A percentile compares a stretch with the other conserved stretches of the same genome.
Conservation (phyloP, 1,284 basidiomycete genomes). For the Puccinia novopanici region DNA sequence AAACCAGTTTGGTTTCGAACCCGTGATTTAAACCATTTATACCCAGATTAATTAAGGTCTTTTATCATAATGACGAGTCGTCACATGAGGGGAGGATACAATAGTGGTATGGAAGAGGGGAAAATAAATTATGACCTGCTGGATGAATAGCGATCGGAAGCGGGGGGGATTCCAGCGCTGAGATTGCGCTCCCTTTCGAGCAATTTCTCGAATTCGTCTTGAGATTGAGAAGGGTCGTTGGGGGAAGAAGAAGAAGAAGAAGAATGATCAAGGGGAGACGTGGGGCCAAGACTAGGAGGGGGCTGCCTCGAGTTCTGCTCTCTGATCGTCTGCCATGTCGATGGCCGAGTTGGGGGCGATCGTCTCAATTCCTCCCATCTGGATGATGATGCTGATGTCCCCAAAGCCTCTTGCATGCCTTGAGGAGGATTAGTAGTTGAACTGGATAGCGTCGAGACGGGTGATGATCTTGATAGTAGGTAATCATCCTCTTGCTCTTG, state of each 20-base stretch:
- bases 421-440: background rate
- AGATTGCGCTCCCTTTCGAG: constrained; percentile 13
- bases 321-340: constrained; percentile 35
- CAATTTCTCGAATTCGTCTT: constrained; percentile 21
- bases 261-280: too few species aligned
- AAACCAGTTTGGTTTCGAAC: too few species aligned
- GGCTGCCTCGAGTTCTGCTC: background rate
- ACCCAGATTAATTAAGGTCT: too few species aligned
- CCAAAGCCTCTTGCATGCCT: background rate
- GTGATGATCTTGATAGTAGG: background rate
- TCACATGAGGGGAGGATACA: background rate
- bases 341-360: background rate
- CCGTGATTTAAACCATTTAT: too few species aligned
- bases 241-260: background rate
- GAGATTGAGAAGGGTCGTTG: background rate
- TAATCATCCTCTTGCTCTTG: background rate
- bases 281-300: background rate
- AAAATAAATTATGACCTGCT: background rate
- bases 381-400: constrained; percentile 10
- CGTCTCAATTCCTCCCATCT: constrained; percentile 39
- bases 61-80: too few species aligned
- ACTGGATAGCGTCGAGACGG: background rate
- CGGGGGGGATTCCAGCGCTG: background rate
- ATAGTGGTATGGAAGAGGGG: background rate
- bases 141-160: constrained; percentile 5